Percentiles rank a stretch among this genome's conserved stretches.
Evolutionary conservation across 352 stramenopile species (phyloP).

Genomic region (Globisporangium megalacanthum): DNA sequence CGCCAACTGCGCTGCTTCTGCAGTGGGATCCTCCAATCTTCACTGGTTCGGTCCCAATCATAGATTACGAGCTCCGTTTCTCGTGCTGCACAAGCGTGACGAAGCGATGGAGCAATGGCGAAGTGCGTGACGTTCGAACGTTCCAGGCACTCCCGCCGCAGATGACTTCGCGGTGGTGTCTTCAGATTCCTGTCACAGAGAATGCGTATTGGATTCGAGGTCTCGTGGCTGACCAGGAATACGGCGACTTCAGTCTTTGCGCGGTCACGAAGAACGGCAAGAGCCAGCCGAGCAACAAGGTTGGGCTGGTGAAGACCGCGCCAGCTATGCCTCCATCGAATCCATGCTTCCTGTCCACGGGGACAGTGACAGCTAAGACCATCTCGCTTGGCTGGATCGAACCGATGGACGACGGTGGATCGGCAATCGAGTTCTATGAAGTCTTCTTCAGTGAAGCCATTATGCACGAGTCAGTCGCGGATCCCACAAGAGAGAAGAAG

Average conservation of each 20-base stretch:
- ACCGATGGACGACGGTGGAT: conserved; percentile 52
- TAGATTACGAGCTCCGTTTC: conserved; percentile 62
- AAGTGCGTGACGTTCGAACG: not conserved
- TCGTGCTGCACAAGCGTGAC: conserved; percentile 15
- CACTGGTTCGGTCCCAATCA: conserved; percentile 53
- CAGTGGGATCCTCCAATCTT: conserved; percentile 69
- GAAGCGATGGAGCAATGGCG: conserved; percentile 1
- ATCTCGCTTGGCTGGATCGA: conserved; percentile 62
- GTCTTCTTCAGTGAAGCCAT: conserved; percentile 55
- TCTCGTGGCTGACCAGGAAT: conserved; percentile 41
- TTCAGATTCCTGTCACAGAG: conserved; percentile 31
- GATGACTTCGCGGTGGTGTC: conserved; percentile 49
- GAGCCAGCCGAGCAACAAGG: conserved; percentile 39
- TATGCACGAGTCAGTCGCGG: conserved; percentile 38
- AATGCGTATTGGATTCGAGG: conserved; percentile 37
- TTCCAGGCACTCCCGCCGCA: conserved; percentile 22
- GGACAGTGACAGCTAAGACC: conserved; percentile 48
- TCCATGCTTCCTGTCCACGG: conserved; percentile 42
- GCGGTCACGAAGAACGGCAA: conserved; percentile 55
- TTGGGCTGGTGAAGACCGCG: conserved; percentile 27
- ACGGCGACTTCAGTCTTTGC: conserved; percentile 35
- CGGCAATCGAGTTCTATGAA: conserved; percentile 59
- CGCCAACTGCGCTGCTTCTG: conserved; percentile 39
- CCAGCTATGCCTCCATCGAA: conserved; percentile 28
- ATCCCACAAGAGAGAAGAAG: conserved; percentile 17